Percentiles rank a stretch among this genome's conserved stretches.
These are phyloP conservation scores for Asterophora parasitica DNA, from an alignment of 768 basidiomycete genomes.

Conservation along the genomic window DNA sequence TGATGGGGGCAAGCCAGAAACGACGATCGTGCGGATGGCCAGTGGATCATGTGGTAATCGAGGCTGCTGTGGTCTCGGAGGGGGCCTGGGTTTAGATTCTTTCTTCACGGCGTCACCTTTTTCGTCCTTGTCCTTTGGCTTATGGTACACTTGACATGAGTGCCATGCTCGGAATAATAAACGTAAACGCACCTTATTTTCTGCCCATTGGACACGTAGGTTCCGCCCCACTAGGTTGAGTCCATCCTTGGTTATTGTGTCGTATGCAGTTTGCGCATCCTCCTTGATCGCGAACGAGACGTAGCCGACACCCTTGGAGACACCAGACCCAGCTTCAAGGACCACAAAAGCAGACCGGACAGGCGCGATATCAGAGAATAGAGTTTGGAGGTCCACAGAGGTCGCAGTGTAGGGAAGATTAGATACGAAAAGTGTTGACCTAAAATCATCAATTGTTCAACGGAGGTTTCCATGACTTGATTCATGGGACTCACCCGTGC, in stretches of 20 bases:
- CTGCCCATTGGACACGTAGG: conserved; percentile 77
- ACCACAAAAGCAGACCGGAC: conserved; percentile 94
- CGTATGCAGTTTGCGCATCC: conserved; percentile 76
- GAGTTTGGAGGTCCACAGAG: conserved; percentile 82
- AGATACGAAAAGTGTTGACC: conserved; percentile 89
- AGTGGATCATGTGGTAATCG: conserved; percentile 56
- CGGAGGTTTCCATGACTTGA: not conserved
- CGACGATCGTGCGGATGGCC: conserved; percentile 77
- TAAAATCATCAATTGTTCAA: conserved; percentile 21
- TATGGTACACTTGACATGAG: not conserved
- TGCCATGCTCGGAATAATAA: not conserved
- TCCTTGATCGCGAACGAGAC: conserved; percentile 87
- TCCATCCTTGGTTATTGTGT: conserved; percentile 58
- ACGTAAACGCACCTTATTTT: conserved; percentile 53
- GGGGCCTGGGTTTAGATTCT: conserved; percentile 36
- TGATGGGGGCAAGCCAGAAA: conserved; percentile 64
- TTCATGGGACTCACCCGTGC: conserved; percentile 30
- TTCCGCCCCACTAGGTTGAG: conserved; percentile 63
- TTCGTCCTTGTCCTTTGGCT: conserved; percentile 44
- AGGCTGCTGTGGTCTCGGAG: conserved; percentile 27
- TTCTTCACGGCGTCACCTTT: conserved; percentile 28
- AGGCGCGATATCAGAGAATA: conserved; percentile 95
- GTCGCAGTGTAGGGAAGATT: conserved; percentile 90
- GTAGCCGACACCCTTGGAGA: conserved; percentile 95
- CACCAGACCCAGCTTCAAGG: conserved; percentile 63